These are phyloP conservation scores for Russula sp. DNA, from an alignment of 768 basidiomycete species.

Conservation along the genomic window DNA sequence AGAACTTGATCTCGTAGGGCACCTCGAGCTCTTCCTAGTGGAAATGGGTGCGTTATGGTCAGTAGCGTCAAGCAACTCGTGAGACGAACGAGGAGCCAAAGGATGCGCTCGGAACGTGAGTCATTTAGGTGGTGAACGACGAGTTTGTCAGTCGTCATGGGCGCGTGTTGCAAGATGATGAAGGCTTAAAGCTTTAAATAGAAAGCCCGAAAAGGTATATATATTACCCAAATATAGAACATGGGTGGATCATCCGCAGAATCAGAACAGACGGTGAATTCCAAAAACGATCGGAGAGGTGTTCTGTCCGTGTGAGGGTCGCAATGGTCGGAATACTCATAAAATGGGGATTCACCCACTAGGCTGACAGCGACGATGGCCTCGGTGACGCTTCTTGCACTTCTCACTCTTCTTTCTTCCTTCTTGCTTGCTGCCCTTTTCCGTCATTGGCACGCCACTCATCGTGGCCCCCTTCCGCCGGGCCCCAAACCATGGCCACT, in stretches of 20 bases:
- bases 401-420: slow-evolving; percentile 6
- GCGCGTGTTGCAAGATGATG: background rate
- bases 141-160: slow-evolving; percentile 10
- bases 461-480: slow-evolving; percentile 41
- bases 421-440: background rate
- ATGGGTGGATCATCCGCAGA: background rate
- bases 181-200: too few species aligned
- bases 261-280: background rate
- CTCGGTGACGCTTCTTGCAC: slow-evolving; percentile 6
- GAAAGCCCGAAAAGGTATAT: background rate
- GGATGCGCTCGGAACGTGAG: slow-evolving; percentile 42
- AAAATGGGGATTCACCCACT: background rate
- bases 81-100: slow-evolving; percentile 37
- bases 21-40: slow-evolving; percentile 45
- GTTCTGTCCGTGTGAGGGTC: background rate
- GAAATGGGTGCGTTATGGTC: background rate
- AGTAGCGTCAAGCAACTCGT: too few species aligned
- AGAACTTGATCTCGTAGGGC: slow-evolving; percentile 38
- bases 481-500: slow-evolving; percentile 61
- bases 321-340: background rate
- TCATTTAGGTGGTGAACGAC: slow-evolving; percentile 40
- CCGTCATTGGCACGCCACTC: background rate
- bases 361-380: background rate
- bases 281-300: background rate
- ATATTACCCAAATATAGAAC: background rate